Evolutionary conservation across 768 basidiomycete species (phyloP).

Genomic region (Panellus pusillus): DNA sequence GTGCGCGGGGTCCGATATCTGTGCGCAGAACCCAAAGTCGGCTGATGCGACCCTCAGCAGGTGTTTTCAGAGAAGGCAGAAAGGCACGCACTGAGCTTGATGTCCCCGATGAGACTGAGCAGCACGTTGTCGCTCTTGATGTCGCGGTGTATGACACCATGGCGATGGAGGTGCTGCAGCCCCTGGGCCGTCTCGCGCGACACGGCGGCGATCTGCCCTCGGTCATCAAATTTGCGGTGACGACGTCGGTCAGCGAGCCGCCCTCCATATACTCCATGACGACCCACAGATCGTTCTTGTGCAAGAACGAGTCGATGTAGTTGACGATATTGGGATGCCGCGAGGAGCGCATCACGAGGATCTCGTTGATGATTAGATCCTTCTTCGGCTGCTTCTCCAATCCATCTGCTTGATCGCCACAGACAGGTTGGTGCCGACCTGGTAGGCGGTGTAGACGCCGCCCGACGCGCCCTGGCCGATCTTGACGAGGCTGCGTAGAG

Average conservation of each 20-base stretch:
- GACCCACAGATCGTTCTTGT: constrained; percentile 98
- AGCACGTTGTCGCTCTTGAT: constrained; percentile 99
- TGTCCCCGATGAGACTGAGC: constrained; percentile 89
- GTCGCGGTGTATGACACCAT: constrained; percentile 97
- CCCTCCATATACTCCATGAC: constrained; percentile 99
- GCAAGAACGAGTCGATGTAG: constrained; percentile 96
- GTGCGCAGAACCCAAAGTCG: constrained; percentile 98
- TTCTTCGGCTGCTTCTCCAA: constrained; percentile 99
- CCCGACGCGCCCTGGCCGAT: constrained; percentile 98
- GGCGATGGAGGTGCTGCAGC: constrained; percentile 89
- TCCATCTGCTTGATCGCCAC: constrained; percentile 99
- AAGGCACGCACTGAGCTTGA: constrained; percentile 86
- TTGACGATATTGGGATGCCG: constrained; percentile 99
- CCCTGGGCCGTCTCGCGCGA: constrained; percentile 92
- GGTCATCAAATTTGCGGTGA: constrained; percentile 94
- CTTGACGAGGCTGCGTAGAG: constrained; percentile 92
- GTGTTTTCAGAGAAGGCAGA: constrained; percentile 1
- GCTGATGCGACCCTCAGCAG: constrained; percentile 45
- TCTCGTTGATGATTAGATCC: constrained; percentile 99
- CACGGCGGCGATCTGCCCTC: constrained; percentile 99
- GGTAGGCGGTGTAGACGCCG: constrained; percentile 97
- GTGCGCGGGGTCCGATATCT: constrained; percentile 83
- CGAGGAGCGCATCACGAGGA: constrained; percentile 96
- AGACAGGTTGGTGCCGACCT: constrained; percentile 89
- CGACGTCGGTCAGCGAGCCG: constrained; percentile 91